Evolutionary conservation across 805 yeast genomes (phyloP), one percentile per base, ranked within the genome.

Genomic region (Clavispora carvajalis): DNA sequence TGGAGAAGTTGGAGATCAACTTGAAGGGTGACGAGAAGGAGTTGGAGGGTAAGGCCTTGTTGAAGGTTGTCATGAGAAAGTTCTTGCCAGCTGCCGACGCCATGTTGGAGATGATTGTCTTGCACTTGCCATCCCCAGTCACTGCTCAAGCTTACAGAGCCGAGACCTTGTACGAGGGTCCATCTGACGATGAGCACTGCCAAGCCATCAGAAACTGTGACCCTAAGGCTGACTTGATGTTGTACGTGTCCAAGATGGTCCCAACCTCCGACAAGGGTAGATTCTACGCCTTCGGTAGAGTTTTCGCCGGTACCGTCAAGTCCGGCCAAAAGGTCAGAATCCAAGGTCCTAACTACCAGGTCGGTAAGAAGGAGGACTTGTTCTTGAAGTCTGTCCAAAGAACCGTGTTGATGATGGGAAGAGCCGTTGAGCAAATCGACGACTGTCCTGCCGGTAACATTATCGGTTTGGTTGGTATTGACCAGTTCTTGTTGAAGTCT

Each of bases 381-480:
- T 93, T 91, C 89, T 56, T 91, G 69, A 91, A 91, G 85, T 85
- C 96, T 61, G 78, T 91, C 66, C 99, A 91, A 82, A 91, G 99
- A 83, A 93, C 96, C 63, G 99, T 91, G 64, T 80, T 91, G 69
- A 91, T 91, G 99, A 91, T 91, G 99, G 99, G 99, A 73, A 87
- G 97, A 79, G 73, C 77, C 73, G 95, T 87, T 65, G 99, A 91
- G 82, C 88, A 91, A 69, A 91, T 91, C 65, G 98, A 91, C 65
- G 98, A 91, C 79, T 86, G 95, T 79, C 98, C 99, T 71, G 97
- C 98, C 62, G 99, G 99, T 87, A 91, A 91, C 96, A 91, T 91
- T 84, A 82, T 90, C 69, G 99, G 98, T 89, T 79, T 91, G 72
- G 98, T 91, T 65, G 99, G 99, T 90, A 86, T 91, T 64, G 99